A percentile compares a stretch with the other conserved stretches of the same genome.
These are phyloP conservation scores for Colletotrichum graminicola DNA, from an alignment of 2,329 filamentous ascomycete genomes.

Conservation along the genomic window DNA sequence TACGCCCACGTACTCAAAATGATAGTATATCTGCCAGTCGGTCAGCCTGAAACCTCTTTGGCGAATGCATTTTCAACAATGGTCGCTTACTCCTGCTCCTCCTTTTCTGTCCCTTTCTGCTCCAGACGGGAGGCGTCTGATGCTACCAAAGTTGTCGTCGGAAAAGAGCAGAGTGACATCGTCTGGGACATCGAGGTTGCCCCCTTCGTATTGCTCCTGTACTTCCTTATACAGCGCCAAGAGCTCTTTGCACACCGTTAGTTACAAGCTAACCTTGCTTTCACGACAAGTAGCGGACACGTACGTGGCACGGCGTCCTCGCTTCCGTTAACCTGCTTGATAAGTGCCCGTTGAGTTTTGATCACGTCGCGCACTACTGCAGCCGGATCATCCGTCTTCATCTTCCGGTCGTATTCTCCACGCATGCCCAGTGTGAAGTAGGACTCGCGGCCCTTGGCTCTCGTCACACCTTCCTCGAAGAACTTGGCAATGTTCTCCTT, in stretches of 20 bases:
- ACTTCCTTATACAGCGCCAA: conserved; percentile 77
- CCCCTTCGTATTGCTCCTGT: conserved; percentile 71
- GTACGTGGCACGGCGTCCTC: conserved; percentile 57
- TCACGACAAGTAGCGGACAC: conserved; percentile 36
- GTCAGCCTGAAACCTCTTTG: conserved; percentile 38
- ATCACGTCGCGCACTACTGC: conserved; percentile 66
- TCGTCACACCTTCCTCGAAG: conserved; percentile 66
- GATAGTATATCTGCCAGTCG: conserved; percentile 57
- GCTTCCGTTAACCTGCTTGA: conserved; percentile 63
- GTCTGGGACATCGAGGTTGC: conserved; percentile 67
- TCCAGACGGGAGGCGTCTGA: conserved; percentile 66
- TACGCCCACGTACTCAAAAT: conserved; percentile 73
- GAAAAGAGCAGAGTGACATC: conserved; percentile 72
- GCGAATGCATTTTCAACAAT: accelerated
- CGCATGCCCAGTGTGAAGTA: conserved; percentile 72
- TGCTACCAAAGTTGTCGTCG: conserved; percentile 73
- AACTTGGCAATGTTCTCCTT: conserved; percentile 65
- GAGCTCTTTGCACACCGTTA: conserved; percentile 58
- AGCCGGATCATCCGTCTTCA: conserved; percentile 64
- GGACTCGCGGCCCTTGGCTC: conserved; percentile 68
- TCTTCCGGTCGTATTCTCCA: conserved; percentile 68
- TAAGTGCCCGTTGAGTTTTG: conserved; percentile 64
- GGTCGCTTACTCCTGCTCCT: conserved; percentile 64
- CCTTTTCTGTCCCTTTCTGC: conserved; percentile 65
- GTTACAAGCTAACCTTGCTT: neutral